These are phyloP conservation scores for Clarireedia sp. DNA, from an alignment of 2,329 filamentous ascomycete species.

Conservation along the genomic window DNA sequence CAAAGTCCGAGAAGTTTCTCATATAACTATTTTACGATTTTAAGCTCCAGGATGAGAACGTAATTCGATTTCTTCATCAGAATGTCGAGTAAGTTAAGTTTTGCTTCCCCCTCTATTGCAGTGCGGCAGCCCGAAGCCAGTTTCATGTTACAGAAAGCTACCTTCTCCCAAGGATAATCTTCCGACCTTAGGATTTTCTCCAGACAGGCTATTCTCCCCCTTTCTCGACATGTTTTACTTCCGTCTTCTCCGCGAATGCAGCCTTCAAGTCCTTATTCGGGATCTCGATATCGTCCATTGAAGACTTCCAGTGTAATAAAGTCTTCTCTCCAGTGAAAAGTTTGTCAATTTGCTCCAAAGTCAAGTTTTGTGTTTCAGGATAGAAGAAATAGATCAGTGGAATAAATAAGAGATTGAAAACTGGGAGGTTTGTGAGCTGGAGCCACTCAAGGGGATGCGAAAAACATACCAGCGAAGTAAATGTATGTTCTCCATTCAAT, in stretches of 20 bases:
- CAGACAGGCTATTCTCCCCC: not conserved
- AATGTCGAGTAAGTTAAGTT: too few species aligned
- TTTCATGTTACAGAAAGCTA: too few species aligned
- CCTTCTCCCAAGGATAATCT: too few species aligned
- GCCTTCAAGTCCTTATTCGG: not conserved
- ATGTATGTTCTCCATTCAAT: conserved; percentile 27
- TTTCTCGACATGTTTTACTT: not conserved
- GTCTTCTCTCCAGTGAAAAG: not conserved
- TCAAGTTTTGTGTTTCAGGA: conserved; percentile 43
- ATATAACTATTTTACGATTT: too few species aligned
- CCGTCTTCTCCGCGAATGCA: not conserved
- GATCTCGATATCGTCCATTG: not conserved
- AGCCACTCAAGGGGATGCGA: not conserved
- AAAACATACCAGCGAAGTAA: conserved; percentile 20
- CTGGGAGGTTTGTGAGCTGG: not conserved
- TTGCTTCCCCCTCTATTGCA: too few species aligned
- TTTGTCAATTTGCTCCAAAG: conserved; percentile 42
- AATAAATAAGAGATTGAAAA: conserved; percentile 21
- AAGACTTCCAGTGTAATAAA: not conserved
- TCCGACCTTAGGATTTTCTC: too few species aligned
- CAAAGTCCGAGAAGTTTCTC: too few species aligned
- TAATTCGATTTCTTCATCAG: too few species aligned
- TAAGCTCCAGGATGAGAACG: too few species aligned
- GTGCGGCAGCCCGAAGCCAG: too few species aligned
- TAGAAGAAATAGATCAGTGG: conserved; percentile 39